Evolutionary conservation across 2,329 filamentous ascomycete species (phyloP).

Genomic region (Ophiostoma montium): DNA sequence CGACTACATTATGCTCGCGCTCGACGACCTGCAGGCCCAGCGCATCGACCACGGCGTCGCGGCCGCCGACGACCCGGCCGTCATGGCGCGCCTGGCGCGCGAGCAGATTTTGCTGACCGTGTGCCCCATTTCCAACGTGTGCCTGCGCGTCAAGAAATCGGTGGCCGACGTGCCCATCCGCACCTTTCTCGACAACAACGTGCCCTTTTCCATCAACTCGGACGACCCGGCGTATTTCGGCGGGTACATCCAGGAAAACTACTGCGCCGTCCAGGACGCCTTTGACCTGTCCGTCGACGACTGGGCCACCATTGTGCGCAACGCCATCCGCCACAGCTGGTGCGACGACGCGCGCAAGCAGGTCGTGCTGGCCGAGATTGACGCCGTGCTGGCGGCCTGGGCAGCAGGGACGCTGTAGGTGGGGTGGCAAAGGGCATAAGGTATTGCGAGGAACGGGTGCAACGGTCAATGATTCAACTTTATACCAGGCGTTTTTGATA

Average conservation of each 20-base stretch:
- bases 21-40: slow-evolving; percentile 45
- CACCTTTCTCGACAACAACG: slow-evolving; percentile 45
- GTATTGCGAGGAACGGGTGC: not conserved
- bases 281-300: slow-evolving; percentile 49
- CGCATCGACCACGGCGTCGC: slow-evolving; percentile 66
- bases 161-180: slow-evolving; percentile 47
- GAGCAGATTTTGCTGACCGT: slow-evolving; percentile 50
- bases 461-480: not conserved
- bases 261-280: slow-evolving; percentile 59
- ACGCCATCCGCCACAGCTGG: slow-evolving; percentile 56
- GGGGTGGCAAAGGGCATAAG: not conserved
- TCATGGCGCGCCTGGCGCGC: slow-evolving; percentile 44
- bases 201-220: slow-evolving; percentile 59
- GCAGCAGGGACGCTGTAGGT: slow-evolving; percentile 4
- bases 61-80: slow-evolving; percentile 41
- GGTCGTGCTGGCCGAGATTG: slow-evolving; percentile 36
- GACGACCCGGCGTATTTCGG: slow-evolving; percentile 68
- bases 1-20: slow-evolving; percentile 47
- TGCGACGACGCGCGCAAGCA: slow-evolving; percentile 48
- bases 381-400: slow-evolving; percentile 18
- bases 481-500: no score
- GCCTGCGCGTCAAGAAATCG: slow-evolving; percentile 38
- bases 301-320: slow-evolving; percentile 49
- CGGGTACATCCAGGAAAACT: slow-evolving; percentile 61
- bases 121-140: slow-evolving; percentile 61